Base-by-base conservation (phyloP, 257 asterid genomes). In the Galeopsis tetrahit region DNA sequence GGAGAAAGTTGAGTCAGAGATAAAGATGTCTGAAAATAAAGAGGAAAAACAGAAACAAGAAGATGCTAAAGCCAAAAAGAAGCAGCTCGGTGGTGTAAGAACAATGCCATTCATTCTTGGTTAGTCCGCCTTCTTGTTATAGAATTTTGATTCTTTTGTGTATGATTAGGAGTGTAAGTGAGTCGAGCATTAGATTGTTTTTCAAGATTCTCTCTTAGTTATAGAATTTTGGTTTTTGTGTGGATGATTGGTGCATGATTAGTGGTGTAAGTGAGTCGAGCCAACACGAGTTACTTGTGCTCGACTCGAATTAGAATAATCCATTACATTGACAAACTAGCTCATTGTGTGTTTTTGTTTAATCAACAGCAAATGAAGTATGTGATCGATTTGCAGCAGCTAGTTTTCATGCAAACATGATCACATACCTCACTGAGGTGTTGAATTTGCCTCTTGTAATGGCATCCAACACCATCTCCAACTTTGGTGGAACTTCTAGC, bases 31-130 rank as follows among this genome's bases (percentile, higher is more conserved):
- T 69, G 89, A 77, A 67, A 81, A 82, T 79, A 84, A 82, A 31
- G 85, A 75, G 6, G 71, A 56, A 10, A 72, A 74, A 46, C 71
- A 78, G 63, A 64, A 57, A 57, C 49, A 63, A 14, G 63, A 76
- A 17, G 69, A 70, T 60, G 44, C 0, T 40, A 64, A 17, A 9
- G 62, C 53, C 59, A 69, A 64, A 43, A 63, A 32, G 69, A 76
- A 60, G 73, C 75, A 77, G 77, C 90, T 84, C 72, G 94, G 96
- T 61, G 96, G 93, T 63, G 70, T 90, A 69, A 84, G 79, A 81
- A 86, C 96, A 55, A 86, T 90, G 95, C 96, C 96, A 35, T 88
- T 90, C 79, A 90, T 90, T 72, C 96, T 90, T 66, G 95, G 96
- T 86, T 32, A 70, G 81, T 32, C n/a, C 70, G 4, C 17, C 51